Evolutionary conservation across 345 rosid species (phyloP).

Genomic region (Sisymbrium irio): DNA sequence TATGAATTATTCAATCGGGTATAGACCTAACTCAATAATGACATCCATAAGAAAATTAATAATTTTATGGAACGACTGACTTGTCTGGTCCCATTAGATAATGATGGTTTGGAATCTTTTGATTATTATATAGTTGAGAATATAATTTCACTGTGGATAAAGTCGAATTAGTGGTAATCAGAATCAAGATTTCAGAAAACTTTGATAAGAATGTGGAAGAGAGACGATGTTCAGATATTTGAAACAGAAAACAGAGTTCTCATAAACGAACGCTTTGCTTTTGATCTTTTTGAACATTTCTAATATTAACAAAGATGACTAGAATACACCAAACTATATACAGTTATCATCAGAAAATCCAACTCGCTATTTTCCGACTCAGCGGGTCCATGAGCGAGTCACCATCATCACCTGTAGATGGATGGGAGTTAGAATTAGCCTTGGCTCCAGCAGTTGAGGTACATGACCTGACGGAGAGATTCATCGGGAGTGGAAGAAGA

Average conservation of each 20-base stretch:
- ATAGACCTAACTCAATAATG: background rate
- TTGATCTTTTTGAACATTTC: slow-evolving; percentile 3
- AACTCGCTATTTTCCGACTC: background rate
- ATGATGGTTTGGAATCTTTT: slow-evolving; percentile 22
- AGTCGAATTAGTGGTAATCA: slow-evolving; percentile 17
- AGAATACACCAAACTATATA: slow-evolving; percentile 7
- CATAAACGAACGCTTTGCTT: slow-evolving; percentile 1
- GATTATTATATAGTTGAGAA: background rate
- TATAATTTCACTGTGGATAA: slow-evolving; percentile 13
- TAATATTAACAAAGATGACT: slow-evolving; percentile 6
- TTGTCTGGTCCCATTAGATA: slow-evolving; percentile 21
- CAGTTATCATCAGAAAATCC: slow-evolving; percentile 7
- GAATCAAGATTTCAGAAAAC: slow-evolving; percentile 3
- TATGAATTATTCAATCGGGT: background rate
- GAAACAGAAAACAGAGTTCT: slow-evolving; percentile 9
- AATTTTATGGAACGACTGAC: slow-evolving; percentile 15
- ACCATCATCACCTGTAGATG: background rate
- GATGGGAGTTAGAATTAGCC: slow-evolving; percentile 24
- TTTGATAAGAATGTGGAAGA: background rate
- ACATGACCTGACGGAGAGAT: slow-evolving; percentile 76
- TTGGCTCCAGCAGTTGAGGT: slow-evolving; percentile 90
- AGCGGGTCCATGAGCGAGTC: background rate
- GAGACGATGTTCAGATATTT: background rate
- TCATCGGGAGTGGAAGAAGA: slow-evolving; percentile 55
- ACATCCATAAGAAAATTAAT: background rate